These are phyloP conservation scores for Aspergillus alliaceus DNA, from an alignment of 2,329 filamentous ascomycete species.

Conservation along the genomic window DNA sequence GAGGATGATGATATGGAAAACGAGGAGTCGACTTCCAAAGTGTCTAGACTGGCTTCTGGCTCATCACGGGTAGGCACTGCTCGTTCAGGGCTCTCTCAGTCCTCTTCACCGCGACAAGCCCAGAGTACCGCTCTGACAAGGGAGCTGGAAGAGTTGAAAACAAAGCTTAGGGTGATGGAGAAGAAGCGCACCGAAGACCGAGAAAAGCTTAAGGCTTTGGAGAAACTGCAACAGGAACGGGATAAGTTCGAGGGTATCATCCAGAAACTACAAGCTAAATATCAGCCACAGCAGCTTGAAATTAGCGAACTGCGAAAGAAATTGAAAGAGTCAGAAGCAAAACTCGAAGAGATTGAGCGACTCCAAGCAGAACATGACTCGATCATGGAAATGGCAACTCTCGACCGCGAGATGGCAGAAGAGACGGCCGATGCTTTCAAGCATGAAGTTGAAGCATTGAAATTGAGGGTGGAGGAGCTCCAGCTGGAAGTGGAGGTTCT, in stretches of 20 bases:
- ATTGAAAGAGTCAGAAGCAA: constrained; percentile 71
- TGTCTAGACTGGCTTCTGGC: constrained; percentile 24
- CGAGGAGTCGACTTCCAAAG: constrained; percentile 20
- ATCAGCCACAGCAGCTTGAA: constrained; percentile 80
- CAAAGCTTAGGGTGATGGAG: constrained; percentile 82
- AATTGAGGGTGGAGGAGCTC: constrained; percentile 76
- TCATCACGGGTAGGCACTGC: constrained; percentile 23
- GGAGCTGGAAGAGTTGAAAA: constrained; percentile 83
- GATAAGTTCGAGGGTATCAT: constrained; percentile 71
- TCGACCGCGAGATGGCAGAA: constrained; percentile 96
- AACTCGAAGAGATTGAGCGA: constrained; percentile 68
- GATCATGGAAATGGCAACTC: constrained; percentile 77
- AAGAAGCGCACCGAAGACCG: constrained; percentile 83
- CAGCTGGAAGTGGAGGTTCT: constrained; percentile 86
- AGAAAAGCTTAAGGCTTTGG: constrained; percentile 76
- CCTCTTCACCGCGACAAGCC: constrained; percentile 43
- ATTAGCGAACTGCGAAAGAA: constrained; percentile 72
- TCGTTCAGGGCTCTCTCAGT: constrained; percentile 29
- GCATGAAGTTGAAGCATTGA: constrained; percentile 74
- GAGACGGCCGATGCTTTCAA: constrained; percentile 83
- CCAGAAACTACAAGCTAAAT: constrained; percentile 86
- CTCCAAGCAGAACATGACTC: constrained; percentile 82
- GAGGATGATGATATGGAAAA: constrained; percentile 23
- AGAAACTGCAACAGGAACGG: constrained; percentile 65
- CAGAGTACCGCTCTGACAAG: constrained; percentile 54